Evolutionary conservation across 495 filamentous ascomycete genomes (phyloP).

Genomic region (Talaromyces thailandensis): DNA sequence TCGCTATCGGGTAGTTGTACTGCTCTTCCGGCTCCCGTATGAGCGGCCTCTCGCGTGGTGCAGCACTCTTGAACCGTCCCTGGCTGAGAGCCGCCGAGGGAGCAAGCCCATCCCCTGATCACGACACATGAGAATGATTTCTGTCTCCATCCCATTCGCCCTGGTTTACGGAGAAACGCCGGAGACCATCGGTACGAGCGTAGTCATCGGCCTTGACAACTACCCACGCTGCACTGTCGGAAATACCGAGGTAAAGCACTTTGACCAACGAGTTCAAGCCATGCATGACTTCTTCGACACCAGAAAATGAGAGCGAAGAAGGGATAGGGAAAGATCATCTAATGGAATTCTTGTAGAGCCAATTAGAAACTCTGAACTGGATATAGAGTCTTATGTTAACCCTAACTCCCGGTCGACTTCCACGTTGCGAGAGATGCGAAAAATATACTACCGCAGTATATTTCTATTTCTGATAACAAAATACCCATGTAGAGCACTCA

Average conservation of each 20-base stretch:
- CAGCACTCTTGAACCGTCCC: slow-evolving; percentile 22
- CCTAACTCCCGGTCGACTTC: neutral
- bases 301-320: neutral
- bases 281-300: slow-evolving; percentile 36
- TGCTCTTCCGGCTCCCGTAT: slow-evolving; percentile 9
- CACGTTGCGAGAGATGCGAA: no score
- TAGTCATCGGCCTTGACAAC: slow-evolving; percentile 27
- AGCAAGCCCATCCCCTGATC: slow-evolving; percentile 27
- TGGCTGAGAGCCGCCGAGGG: slow-evolving; percentile 23
- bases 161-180: slow-evolving; percentile 22
- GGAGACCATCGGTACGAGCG: slow-evolving; percentile 16
- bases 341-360: neutral
- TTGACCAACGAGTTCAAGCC: slow-evolving; percentile 32
- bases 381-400: neutral
- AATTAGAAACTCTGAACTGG: neutral
- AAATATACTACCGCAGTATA: no score
- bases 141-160: slow-evolving; percentile 24
- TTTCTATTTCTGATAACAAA: no score
- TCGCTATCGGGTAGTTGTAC: slow-evolving; percentile 7
- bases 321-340: neutral
- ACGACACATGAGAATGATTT: slow-evolving; percentile 26
- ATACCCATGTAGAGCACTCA: no score
- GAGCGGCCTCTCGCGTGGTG: slow-evolving; percentile 13
- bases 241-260: slow-evolving; percentile 39
- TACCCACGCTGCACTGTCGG: slow-evolving; percentile 31